Percentiles rank a stretch among this genome's conserved stretches.
phyloP scores from a whole-genome alignment of 148 eudicot genomes.

The Spergularia marina region DNA sequence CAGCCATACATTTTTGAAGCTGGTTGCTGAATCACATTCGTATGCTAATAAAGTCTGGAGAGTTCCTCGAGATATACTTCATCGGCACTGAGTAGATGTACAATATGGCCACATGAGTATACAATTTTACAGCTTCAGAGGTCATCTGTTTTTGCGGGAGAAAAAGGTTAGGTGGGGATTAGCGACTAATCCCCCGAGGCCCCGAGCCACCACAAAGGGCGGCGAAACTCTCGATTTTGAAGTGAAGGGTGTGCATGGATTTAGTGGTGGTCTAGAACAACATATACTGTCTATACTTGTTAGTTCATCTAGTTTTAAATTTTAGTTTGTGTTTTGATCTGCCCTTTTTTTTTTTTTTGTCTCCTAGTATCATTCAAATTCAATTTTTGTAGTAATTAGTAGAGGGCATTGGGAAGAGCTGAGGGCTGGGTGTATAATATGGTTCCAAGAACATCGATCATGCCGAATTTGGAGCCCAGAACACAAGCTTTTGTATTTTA shows the following conservation, averaged over 20 bases:
- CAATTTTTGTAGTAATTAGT: conserved; percentile 27
- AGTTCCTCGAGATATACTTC: no score
- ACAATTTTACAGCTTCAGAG: no score
- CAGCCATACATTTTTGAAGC: background rate
- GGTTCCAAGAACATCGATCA: conserved; percentile 12
- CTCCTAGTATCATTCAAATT: background rate
- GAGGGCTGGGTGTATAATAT: conserved; percentile 10
- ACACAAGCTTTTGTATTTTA: conserved; percentile 22
- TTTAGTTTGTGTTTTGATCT: conserved; percentile 1
- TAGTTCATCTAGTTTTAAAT: conserved; percentile 16
- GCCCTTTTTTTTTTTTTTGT: background rate
- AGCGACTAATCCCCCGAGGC: no score
- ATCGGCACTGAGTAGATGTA: no score
- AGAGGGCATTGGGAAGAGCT: conserved; percentile 14
- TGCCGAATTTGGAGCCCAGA: conserved; percentile 9
- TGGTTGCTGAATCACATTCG: background rate
- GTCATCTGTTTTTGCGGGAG: no score
- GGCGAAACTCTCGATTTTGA: no score
- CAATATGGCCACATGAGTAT: no score
- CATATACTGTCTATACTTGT: conserved; percentile 34
- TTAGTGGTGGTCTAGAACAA: conserved; percentile 7
- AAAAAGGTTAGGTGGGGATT: no score
- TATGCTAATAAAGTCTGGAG: no score
- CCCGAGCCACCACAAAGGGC: no score
- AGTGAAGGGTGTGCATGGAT: background rate